Conservation (phyloP, 176 grass and related monocot genomes). For the Alloteropsis semialata region DNA sequence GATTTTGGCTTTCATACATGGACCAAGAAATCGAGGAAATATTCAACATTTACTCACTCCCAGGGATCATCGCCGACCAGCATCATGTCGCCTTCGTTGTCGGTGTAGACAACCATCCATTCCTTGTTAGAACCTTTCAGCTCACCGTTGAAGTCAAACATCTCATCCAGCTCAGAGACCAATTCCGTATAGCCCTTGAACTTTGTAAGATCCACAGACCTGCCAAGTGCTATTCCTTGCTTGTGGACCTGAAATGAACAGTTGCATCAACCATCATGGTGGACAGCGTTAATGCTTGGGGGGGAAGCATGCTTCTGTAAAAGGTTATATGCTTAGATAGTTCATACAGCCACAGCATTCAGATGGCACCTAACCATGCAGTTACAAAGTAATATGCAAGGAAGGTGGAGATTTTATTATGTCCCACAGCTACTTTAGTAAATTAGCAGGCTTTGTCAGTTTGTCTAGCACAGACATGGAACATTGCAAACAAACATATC, state of each 20-base stretch:
- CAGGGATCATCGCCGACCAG: slow-evolving; percentile 97
- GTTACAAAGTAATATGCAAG: neutral
- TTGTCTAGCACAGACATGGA: neutral
- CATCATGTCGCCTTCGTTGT: slow-evolving; percentile 96
- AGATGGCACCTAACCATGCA: neutral
- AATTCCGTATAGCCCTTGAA: slow-evolving; percentile 69
- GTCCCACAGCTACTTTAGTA: neutral
- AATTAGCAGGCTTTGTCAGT: neutral
- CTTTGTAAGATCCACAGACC: slow-evolving; percentile 91
- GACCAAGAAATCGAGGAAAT: neutral
- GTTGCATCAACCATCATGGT: slow-evolving; percentile 1
- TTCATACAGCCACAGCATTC: neutral
- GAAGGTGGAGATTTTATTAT: neutral
- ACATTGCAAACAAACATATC: neutral
- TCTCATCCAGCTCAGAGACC: slow-evolving; percentile 72
- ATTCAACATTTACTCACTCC: slow-evolving; percentile 54
- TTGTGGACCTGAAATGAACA: slow-evolving; percentile 76
- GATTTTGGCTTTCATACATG: neutral
- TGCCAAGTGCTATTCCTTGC: slow-evolving; percentile 91
- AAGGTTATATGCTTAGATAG: neutral
- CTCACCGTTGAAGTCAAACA: slow-evolving; percentile 90
- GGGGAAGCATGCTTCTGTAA: neutral
- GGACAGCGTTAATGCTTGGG: neutral
- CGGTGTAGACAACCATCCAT: slow-evolving; percentile 92
- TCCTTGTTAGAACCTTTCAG: slow-evolving; percentile 59